These are phyloP conservation scores for Ramaria rubella DNA, from an alignment of 768 basidiomycete species.

Conservation along the genomic window DNA sequence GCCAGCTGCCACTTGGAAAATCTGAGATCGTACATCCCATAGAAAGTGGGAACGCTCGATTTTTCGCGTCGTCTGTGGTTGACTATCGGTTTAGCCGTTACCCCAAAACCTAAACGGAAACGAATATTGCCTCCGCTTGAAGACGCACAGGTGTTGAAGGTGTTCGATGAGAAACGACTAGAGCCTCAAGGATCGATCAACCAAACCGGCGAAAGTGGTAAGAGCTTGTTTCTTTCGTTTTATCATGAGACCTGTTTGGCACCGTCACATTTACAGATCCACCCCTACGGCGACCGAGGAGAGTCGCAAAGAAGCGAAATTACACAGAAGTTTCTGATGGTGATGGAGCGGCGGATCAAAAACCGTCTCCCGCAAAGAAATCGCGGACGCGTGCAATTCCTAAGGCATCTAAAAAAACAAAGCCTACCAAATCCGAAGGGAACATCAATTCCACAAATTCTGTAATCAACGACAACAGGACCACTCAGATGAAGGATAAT, in stretches of 20 bases:
- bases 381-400: background rate
- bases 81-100: no score
- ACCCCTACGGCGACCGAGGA: background rate
- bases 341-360: background rate
- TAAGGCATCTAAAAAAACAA: background rate
- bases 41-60: no score
- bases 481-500: no score
- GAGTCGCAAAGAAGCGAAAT: background rate
- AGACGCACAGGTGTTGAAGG: no score
- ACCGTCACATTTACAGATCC: background rate
- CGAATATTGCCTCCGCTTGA: no score
- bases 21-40: no score
- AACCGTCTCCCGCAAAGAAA: background rate
- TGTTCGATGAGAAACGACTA: no score
- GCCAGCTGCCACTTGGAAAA: no score
- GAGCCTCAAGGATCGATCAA: background rate
- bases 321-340: background rate
- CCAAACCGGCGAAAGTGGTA: background rate
- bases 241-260: background rate
- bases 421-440: background rate
- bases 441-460: background rate
- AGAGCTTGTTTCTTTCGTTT: background rate
- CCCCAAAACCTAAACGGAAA: no score
- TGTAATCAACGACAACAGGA: no score
- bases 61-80: no score